Base-by-base conservation (phyloP, 1,139 yeast genomes). In the Zygosaccharomyces sapae region DNA sequence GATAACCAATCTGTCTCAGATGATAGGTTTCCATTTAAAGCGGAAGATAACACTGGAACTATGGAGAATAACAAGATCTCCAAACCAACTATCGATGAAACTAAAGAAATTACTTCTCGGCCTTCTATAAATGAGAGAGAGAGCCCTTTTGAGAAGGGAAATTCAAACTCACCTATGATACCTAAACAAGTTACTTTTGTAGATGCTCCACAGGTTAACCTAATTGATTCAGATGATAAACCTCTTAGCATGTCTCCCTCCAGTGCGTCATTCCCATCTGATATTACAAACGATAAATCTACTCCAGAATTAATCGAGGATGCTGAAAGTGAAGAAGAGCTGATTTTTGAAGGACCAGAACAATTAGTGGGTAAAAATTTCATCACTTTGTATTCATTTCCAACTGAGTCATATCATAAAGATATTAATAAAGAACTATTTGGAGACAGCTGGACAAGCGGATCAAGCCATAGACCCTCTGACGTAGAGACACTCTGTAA, bases 301-400 rank as follows among this genome's bases (percentile, higher is more conserved):
- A 27, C 50, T 1, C 47, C 55, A 6, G 50, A 45, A 12, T 38
- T 37, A 6, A 40, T 43, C 4, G 51, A 47, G 10, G 46, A 49
- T 31, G 25, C 30, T 13, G 49, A 35, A 27, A 46, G 41, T 12
- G 55, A 51, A 30, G 60, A 57, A 22, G 56, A 49, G 20, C 50
- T 45, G 20, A 54, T 71, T 0, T 79, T 73, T 55, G 81, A 81
- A 63, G 90, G 92, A 0, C 94, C 94, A 1, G 62, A 70, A 1
- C 87, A 81, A 55, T 71, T 74, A 47, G 78, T 82, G 1, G 72
- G 79, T 1, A 71, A 77, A 34, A 79, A 80, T 55, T 68, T 68
- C 40, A 59, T 83, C 0, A 69, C 73, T 8, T 65, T 82, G 40
- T 67, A 77, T 47, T 76, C 77, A 46, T 79, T 80, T 53, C 70